Conservation (phyloP, 192 early-diverging fungal species). For the Lobulomyces angularis region DNA sequence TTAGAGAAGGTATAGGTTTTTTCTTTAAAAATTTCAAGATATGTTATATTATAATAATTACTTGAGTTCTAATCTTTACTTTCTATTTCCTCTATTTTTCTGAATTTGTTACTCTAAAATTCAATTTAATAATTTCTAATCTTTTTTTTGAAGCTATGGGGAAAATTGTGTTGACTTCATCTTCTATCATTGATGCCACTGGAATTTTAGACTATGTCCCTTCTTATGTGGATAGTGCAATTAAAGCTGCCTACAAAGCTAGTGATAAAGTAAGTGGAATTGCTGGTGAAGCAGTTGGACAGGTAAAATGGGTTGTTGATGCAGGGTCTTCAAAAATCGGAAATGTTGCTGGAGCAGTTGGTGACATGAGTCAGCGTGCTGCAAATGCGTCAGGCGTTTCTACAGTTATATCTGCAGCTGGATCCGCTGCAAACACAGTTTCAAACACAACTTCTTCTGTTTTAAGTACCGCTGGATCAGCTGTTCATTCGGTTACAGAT, state of each 20-base stretch:
- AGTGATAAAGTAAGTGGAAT: constrained; percentile 2
- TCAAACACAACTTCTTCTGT: constrained; percentile 7
- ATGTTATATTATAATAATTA: no score
- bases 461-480: constrained; percentile 7
- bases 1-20: no score
- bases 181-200: constrained; percentile 25
- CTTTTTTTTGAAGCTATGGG: no score
- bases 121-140: no score
- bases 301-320: no score
- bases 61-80: no score
- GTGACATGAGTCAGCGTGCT: constrained; percentile 2
- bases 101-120: no score
- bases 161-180: constrained; percentile 22
- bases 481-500: constrained; percentile 5
- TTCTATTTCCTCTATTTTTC: no score
- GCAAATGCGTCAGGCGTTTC: constrained; percentile 14
- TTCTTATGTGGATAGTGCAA: no score
- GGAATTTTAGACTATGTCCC: constrained; percentile 31
- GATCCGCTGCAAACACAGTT: constrained; percentile 7
- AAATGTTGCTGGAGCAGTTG: constrained; percentile 5
- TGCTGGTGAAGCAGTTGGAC: background rate
- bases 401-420: constrained; percentile 3
- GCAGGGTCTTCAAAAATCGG: no score
- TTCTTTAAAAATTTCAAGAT: no score
- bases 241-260: constrained; percentile 10